Evolutionary conservation across 495 filamentous ascomycete genomes (phyloP).

Genomic region (Penicillium maclennaniae): DNA sequence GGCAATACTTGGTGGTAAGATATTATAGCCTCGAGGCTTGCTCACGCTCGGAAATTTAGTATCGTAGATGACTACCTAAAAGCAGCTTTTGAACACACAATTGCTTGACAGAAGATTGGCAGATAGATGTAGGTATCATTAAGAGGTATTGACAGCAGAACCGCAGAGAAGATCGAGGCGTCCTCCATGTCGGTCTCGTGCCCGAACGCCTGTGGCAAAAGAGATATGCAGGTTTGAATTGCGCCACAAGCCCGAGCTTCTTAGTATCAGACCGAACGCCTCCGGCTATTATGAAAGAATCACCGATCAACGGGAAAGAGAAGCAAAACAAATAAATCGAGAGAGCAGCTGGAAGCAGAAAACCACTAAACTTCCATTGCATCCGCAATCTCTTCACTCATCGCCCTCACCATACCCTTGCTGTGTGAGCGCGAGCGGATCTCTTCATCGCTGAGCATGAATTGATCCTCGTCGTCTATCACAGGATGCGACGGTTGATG

Average conservation of each 20-base stretch:
- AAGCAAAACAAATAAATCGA: conserved; percentile 11
- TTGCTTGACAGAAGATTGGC: neutral
- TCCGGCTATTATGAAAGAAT: conserved; percentile 14
- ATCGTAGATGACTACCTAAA: neutral
- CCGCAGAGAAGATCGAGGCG: conserved; percentile 4
- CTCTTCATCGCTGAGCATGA: conserved; percentile 45
- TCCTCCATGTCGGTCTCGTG: conserved; percentile 17
- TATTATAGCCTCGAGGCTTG: neutral
- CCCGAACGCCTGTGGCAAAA: conserved; percentile 15
- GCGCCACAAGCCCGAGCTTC: conserved; percentile 19
- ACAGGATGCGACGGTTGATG: conserved; percentile 15
- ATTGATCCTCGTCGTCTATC: conserved; percentile 41
- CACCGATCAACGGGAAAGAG: conserved; percentile 23
- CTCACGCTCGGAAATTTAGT: neutral
- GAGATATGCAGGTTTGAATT: conserved; percentile 29
- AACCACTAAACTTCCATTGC: conserved; percentile 58
- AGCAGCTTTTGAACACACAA: neutral
- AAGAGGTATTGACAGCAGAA: conserved; percentile 8
- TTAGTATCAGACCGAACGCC: conserved; percentile 18
- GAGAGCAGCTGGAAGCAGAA: neutral
- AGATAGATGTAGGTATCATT: conserved; percentile 4
- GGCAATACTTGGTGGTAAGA: neutral
- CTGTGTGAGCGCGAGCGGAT: conserved; percentile 32
- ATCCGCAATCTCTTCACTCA: conserved; percentile 71
- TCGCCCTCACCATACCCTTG: conserved; percentile 56